Base-by-base conservation (phyloP, 2,329 filamentous ascomycete genomes). In the Ambrosiella beaveri region DNA sequence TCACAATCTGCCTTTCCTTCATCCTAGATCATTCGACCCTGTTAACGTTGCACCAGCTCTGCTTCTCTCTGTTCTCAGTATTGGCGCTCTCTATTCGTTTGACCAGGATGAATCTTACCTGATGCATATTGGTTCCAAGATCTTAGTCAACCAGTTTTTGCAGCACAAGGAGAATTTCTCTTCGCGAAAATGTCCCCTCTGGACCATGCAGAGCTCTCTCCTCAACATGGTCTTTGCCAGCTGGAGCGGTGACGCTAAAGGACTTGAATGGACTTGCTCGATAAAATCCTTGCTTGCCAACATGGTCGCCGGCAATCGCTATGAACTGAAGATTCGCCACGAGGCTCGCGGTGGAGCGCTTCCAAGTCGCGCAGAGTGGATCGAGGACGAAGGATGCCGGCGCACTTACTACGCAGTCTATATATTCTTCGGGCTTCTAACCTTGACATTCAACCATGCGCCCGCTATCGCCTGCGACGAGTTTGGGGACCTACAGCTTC, bases 121-220 rank as follows among this genome's bases (percentile, higher is more conserved):
- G 78, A 81, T 96, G 19, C 93, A 98, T 71, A 95, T 97, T 64
- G 93, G 91, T 15, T 95, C 93, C 61, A 98, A 97, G 75, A 86
- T 97, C 36, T 79, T 98, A 15, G 90, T 97, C 65, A 96, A 94
- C 68, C 88, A 96, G 69, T 97, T 97, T 70, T 71, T 98, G 62
- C 89, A 95, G 71, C 94, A 96, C 74, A 96, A 96, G 75, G 90
- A 96, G 70, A 95, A 95, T 71, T 97, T 97, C 70, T 95, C 91
- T 75, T 97, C 93, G 7, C 84, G 91, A 65, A 97, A 96, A 70
- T 97, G 91, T 66, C 93, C 93, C 3, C 73, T 98, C 12, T 97
- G 93, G 91, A 93, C 91, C 53, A 97, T 97, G 88, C 93, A 98
- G 69, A 88, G 88, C 69, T 95, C 90, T 2, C 75, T 98, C 57